Conservation (phyloP, 805 yeast species). For the Candida boleticola region DNA sequence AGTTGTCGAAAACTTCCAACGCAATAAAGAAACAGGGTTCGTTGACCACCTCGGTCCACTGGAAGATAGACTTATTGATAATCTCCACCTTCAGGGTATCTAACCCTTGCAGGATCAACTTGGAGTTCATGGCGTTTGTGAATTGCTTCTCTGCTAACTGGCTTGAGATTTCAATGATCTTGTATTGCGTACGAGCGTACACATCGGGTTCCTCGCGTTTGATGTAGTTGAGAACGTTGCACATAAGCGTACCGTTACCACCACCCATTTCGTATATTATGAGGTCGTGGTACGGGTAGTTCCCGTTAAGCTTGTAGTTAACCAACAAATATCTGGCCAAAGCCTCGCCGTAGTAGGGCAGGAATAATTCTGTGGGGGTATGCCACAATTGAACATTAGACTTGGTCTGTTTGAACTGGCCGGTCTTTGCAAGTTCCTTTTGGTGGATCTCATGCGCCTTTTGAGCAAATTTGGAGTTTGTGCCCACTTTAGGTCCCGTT, state of each 20-base stretch:
- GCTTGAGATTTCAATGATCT: constrained; percentile 68
- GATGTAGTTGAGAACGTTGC: constrained; percentile 65
- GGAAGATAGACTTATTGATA: constrained; percentile 72
- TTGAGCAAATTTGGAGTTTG: constrained; percentile 27
- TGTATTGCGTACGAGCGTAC: constrained; percentile 65
- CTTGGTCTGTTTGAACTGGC: constrained; percentile 19
- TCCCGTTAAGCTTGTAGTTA: constrained; percentile 61
- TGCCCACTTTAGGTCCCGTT: constrained; percentile 1
- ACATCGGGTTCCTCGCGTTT: constrained; percentile 65
- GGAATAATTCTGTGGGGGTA: constrained; percentile 83
- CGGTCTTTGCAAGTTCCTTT: constrained; percentile 13
- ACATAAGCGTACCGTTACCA: constrained; percentile 86
- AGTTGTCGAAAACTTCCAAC: constrained; percentile 79
- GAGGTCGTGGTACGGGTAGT: constrained; percentile 68
- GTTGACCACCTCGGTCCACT: constrained; percentile 59
- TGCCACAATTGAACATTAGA: constrained; percentile 75
- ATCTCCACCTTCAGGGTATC: constrained; percentile 60
- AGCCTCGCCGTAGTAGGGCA: constrained; percentile 83
- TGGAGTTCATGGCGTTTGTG: constrained; percentile 30
- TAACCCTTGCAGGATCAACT: constrained; percentile 36
- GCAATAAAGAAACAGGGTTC: constrained; percentile 79
- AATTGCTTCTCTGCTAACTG: constrained; percentile 60
- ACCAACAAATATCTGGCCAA: constrained; percentile 76
- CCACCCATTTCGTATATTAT: constrained; percentile 86
- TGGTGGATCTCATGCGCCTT: constrained; percentile 25